Conservation (phyloP, 805 yeast species). For the Citeromyces matritensis region DNA sequence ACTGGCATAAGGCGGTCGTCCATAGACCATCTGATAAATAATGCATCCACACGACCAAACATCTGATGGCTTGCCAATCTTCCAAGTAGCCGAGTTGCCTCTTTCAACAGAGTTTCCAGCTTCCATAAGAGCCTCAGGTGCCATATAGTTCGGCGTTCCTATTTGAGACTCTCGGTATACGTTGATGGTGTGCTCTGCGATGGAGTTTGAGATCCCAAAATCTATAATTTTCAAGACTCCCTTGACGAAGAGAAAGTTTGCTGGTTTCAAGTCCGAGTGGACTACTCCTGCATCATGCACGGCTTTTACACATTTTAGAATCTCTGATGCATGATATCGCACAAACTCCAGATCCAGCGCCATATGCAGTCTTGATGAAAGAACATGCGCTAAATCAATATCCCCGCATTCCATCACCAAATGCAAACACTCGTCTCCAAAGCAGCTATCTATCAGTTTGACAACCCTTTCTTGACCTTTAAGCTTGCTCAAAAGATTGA, state of each 20-base stretch:
- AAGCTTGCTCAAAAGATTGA: conserved; percentile 52
- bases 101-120: conserved; percentile 11
- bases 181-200: conserved; percentile 84
- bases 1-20: conserved; percentile 78
- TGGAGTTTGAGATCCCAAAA: conserved; percentile 91
- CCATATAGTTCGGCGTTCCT: conserved; percentile 97
- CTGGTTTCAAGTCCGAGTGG: conserved; percentile 33
- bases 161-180: conserved; percentile 81
- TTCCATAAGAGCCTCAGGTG: conserved; percentile 85
- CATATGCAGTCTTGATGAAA: conserved; percentile 34
- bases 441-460: conserved; percentile 56
- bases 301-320: conserved; percentile 68
- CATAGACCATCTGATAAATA: conserved; percentile 88
- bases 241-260: conserved; percentile 63
- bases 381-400: conserved; percentile 71
- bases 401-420: conserved; percentile 95
- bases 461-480: conserved; percentile 61
- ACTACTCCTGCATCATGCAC: conserved; percentile 84
- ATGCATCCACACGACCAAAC: conserved; percentile 98
- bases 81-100: conserved; percentile 29
- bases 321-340: conserved; percentile 62
- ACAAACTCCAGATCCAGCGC: conserved; percentile 64
- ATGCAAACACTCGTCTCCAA: conserved; percentile 45
- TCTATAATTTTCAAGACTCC: conserved; percentile 83
- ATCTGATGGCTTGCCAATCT: conserved; percentile 90